These are phyloP conservation scores for Dipodascus geniculatus DNA, from an alignment of 805 yeast genomes.

Conservation along the genomic window DNA sequence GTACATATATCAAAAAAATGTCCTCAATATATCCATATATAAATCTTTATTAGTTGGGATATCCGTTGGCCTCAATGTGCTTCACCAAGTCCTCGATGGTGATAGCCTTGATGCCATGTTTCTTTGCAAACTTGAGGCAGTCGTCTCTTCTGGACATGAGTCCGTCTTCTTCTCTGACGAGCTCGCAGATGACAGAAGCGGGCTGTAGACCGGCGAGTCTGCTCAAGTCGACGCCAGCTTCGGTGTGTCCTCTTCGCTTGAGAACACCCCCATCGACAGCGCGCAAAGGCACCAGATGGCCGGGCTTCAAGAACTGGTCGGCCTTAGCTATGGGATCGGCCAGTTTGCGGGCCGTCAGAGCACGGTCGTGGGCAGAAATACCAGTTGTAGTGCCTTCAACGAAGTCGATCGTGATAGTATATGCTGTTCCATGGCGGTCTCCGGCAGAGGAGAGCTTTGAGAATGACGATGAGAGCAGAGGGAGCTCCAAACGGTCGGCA, in stretches of 20 bases:
- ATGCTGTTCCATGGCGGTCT: conserved; percentile 95
- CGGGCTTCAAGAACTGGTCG: conserved; percentile 74
- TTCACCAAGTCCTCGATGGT: conserved; percentile 66
- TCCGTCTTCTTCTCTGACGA: conserved; percentile 88
- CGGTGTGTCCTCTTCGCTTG: conserved; percentile 89
- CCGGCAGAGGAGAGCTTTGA: conserved; percentile 15
- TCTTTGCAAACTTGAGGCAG: conserved; percentile 57
- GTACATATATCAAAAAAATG: not conserved
- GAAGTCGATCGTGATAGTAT: conserved; percentile 83
- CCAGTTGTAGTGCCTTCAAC: conserved; percentile 93
- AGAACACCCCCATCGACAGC: conserved; percentile 79
- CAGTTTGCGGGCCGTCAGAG: conserved; percentile 61
- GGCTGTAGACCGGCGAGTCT: conserved; percentile 64
- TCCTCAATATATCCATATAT: not conserved
- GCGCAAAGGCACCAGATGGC: conserved; percentile 86
- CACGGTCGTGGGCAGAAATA: conserved; percentile 88
- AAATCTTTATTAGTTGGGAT: not conserved
- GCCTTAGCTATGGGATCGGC: conserved; percentile 51
- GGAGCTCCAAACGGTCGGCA: conserved; percentile 74
- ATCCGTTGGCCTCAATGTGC: conserved; percentile 26
- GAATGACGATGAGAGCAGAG: conserved; percentile 53
- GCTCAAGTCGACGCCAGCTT: conserved; percentile 88
- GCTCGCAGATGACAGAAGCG: conserved; percentile 87
- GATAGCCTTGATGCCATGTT: conserved; percentile 55
- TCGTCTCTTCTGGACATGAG: conserved; percentile 89